Evolutionary conservation across 176 grass and related monocot genomes (phyloP), one percentile per base, ranked within the genome.

Genomic region (Musa beccarii): DNA sequence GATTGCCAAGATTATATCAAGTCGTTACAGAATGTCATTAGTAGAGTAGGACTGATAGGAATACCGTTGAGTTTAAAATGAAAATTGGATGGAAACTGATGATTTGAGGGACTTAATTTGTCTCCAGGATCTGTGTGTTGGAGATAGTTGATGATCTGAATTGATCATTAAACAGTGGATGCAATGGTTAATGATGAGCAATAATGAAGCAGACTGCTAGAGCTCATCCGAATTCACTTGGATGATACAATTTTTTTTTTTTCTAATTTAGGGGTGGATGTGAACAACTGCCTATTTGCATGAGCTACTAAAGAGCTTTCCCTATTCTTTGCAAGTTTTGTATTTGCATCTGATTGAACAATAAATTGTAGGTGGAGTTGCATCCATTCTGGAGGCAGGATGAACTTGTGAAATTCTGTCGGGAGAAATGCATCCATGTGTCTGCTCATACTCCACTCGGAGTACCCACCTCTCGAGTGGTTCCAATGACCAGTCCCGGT

Each of bases 331-430:
- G 7, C 24, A 65, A 29, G 2, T 24, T 16, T 14, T 65, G 59
- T 22, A 23, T 22, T 49, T 21, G 29, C 16, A 8, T 29, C n/a
- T 10, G 10, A 61, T n/a, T 10, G 15, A 19, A 4, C 55, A 50
- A 23, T 52, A 59, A 53, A 26, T 62, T 53, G 71, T 81, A 86
- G 84, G 79, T 86, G 59, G 84, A 86, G 79, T 81, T 86, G 67
- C 84, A 86, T 56, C 84, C 84, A 3, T 78, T 86, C 63, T 86
- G 84, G 84, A 86, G 84, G 65, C 79, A 86, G 56, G 79, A 86
- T 68, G 79, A 86, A 74, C 63, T 86, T 0, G 84, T 86, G 13
- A 67, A 86, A 20, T 86, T 81, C 54, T 86, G 84, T 66, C 79
- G 78, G 81, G 79, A 86, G 19, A 86, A 81, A 81, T 67, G 79